Evolutionary conservation across 2,329 filamentous ascomycete genomes (phyloP).

Genomic region (Xylaria sp.): DNA sequence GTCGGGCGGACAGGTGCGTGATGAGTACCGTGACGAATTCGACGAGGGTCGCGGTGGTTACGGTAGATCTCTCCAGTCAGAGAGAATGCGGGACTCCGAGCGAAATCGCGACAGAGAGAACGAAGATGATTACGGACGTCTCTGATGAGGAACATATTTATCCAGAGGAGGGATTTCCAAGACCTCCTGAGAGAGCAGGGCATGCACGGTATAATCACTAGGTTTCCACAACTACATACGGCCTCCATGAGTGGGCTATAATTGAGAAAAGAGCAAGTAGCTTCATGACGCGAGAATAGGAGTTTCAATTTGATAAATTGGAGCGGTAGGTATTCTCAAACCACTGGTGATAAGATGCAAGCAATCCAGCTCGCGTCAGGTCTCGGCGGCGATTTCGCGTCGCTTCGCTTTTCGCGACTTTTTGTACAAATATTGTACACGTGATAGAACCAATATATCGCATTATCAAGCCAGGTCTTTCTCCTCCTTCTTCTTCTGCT

Average conservation of each 20-base stretch:
- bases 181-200: slow-evolving; percentile 16
- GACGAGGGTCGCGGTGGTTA: slow-evolving; percentile 91
- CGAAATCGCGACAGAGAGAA: slow-evolving; percentile 35
- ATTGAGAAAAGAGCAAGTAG: neutral
- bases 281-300: neutral
- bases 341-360: neutral
- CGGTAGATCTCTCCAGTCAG: slow-evolving; percentile 65
- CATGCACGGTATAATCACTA: slow-evolving; percentile 5
- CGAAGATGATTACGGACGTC: slow-evolving; percentile 55
- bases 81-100: slow-evolving; percentile 41
- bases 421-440: slow-evolving; percentile 20
- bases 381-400: neutral
- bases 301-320: slow-evolving; percentile 2
- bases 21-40: slow-evolving; percentile 96
- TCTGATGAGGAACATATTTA: slow-evolving; percentile 39
- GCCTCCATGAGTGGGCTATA: neutral
- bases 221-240: neutral
- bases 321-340: neutral
- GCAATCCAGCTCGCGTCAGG: neutral
- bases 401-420: neutral
- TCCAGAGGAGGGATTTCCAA: slow-evolving; percentile 19
- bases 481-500: neutral
- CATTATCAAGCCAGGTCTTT: neutral
- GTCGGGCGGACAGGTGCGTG: slow-evolving; percentile 91
- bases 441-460: neutral